Percentiles rank a stretch among this genome's conserved stretches.
Evolutionary conservation across 202 grass and related monocot genomes (phyloP).

Genomic region (Zizania palustris): DNA sequence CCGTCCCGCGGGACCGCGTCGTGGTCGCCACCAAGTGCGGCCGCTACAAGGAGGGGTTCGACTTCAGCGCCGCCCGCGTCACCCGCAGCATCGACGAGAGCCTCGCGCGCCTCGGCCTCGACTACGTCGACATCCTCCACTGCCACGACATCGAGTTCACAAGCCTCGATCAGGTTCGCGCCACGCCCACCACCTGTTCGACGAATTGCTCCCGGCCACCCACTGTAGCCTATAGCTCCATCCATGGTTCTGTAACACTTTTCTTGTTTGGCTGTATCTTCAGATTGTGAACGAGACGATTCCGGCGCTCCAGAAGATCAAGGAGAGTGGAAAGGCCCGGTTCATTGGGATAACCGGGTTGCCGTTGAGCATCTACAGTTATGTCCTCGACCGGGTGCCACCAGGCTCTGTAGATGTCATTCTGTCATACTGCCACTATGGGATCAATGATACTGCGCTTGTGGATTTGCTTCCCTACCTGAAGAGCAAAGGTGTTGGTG

Average conservation of each 20-base stretch:
- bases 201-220: constrained; percentile 3
- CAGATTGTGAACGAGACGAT: constrained; percentile 94
- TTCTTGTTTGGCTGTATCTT: background rate
- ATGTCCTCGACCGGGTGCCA: constrained; percentile 68
- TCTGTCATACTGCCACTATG: constrained; percentile 90
- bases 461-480: constrained; percentile 82
- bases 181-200: constrained; percentile 22
- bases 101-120: constrained; percentile 66
- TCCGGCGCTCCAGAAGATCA: constrained; percentile 76
- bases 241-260: background rate
- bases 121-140: constrained; percentile 86
- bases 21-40: constrained; percentile 89
- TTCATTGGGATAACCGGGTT: constrained; percentile 87
- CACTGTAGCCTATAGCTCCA: background rate
- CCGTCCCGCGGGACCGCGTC: constrained; percentile 53
- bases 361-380: constrained; percentile 64
- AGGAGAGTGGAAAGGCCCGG: constrained; percentile 71
- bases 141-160: constrained; percentile 96
- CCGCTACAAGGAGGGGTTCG: constrained; percentile 83
- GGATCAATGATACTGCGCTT: constrained; percentile 75
- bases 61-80: constrained; percentile 76
- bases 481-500: constrained; percentile 78
- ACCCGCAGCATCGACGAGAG: constrained; percentile 75
- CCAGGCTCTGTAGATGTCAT: constrained; percentile 72
- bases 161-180: constrained; percentile 65